Percentiles rank a stretch among this genome's conserved stretches.
These are phyloP conservation scores for Hymenoscyphus scutula DNA, from an alignment of 2,329 filamentous ascomycete genomes.

Conservation along the genomic window DNA sequence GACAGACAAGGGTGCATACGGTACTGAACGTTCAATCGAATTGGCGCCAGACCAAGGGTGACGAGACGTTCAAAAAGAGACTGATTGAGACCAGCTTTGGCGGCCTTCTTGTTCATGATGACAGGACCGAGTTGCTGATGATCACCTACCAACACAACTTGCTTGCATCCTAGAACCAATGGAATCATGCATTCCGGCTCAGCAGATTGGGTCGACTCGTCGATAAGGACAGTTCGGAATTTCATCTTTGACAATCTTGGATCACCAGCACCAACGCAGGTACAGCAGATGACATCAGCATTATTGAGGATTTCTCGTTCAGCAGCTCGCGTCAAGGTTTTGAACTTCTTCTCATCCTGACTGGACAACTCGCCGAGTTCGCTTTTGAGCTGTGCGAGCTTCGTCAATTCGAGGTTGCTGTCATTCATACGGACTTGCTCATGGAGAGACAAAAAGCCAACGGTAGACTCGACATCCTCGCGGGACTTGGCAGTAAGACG, in stretches of 20 bases:
- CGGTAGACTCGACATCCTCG: constrained; percentile 97
- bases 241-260: constrained; percentile 95
- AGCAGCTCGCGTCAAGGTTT: constrained; percentile 87
- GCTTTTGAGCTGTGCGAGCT: constrained; percentile 87
- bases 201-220: constrained; percentile 96
- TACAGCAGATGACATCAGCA: constrained; percentile 98
- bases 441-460: constrained; percentile 91
- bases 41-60: constrained; percentile 84
- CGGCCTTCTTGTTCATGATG: constrained; percentile 99
- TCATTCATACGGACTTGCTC: constrained; percentile 98
- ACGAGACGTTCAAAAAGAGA: constrained; percentile 97
- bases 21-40: constrained; percentile 94
- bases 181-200: constrained; percentile 99
- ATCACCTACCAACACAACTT: constrained; percentile 96
- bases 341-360: constrained; percentile 98
- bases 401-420: constrained; percentile 88
- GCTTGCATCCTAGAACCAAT: constrained; percentile 93
- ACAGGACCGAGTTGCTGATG: constrained; percentile 97
- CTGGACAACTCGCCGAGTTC: constrained; percentile 90
- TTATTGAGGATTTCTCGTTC: constrained; percentile 94
- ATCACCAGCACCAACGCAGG: constrained; percentile 94
- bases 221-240: constrained; percentile 95
- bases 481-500: constrained; percentile 98
- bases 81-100: constrained; percentile 95
- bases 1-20: constrained; percentile 98